Conservation (phyloP, 192 early-diverging fungal genomes). For the Piromyces finnis region DNA sequence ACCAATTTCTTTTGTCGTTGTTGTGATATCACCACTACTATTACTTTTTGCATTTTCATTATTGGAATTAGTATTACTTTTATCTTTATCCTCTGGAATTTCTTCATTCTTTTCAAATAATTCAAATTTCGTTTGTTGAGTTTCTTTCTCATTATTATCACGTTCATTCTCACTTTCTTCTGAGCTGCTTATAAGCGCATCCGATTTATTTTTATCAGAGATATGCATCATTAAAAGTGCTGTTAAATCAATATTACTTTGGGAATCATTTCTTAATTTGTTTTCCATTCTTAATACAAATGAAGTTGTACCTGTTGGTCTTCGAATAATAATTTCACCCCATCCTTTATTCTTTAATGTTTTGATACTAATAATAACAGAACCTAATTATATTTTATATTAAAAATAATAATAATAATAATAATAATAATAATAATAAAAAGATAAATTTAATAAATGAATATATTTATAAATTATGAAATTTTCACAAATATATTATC, state of each 20-base stretch:
- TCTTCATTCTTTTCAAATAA: background rate
- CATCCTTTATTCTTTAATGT: slow-evolving; percentile 45
- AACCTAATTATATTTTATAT: slow-evolving; percentile 17
- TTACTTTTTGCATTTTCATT: background rate
- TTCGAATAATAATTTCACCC: slow-evolving; percentile 66
- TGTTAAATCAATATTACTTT: slow-evolving; percentile 24
- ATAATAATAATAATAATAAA: too few relatives aligned
- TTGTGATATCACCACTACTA: background rate
- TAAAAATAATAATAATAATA: too few relatives aligned
- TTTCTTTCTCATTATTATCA: background rate
- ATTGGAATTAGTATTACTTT: too few relatives aligned
- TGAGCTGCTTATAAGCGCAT: background rate
- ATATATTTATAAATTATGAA: too few relatives aligned
- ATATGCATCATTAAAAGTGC: slow-evolving; percentile 27
- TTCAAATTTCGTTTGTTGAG: background rate
- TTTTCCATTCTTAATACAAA: slow-evolving; percentile 55
- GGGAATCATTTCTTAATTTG: slow-evolving; percentile 22
- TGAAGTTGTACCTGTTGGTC: slow-evolving; percentile 58
- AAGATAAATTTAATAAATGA: too few relatives aligned
- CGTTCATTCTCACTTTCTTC: background rate
- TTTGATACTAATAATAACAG: slow-evolving; percentile 60
- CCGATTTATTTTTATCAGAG: background rate
- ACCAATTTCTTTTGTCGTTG: background rate
- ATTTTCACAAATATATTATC: too few relatives aligned
- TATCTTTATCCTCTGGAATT: background rate